Evolutionary conservation across 1,139 yeast species (phyloP).

Genomic region (Maudiozyma humilis): DNA sequence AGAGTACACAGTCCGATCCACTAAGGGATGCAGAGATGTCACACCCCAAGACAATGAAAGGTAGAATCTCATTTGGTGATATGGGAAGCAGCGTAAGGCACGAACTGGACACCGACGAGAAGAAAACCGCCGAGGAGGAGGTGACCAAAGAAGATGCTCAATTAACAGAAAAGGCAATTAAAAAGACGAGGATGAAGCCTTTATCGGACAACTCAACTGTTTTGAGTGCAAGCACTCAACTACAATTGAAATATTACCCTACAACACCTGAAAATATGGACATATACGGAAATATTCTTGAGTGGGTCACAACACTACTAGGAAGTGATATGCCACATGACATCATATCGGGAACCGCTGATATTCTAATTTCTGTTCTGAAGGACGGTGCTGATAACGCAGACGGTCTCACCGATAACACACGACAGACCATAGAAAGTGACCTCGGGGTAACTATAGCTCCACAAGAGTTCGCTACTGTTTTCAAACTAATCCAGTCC

Average conservation of each 20-base stretch:
- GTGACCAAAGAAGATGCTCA: slow-evolving; percentile 9
- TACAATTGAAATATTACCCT: slow-evolving; percentile 44
- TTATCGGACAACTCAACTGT: slow-evolving; percentile 21
- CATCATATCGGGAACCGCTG: slow-evolving; percentile 49
- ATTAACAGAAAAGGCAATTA: slow-evolving; percentile 8
- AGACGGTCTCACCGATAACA: slow-evolving; percentile 32
- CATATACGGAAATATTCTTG: slow-evolving; percentile 39
- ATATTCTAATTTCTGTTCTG: slow-evolving; percentile 52
- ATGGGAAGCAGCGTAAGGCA: slow-evolving; percentile 52
- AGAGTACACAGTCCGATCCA: slow-evolving; percentile 33
- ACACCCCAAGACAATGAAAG: slow-evolving; percentile 63
- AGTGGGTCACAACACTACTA: slow-evolving; percentile 42
- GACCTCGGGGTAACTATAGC: slow-evolving; percentile 42
- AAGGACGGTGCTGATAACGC: slow-evolving; percentile 36
- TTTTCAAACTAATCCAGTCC: slow-evolving; percentile 43
- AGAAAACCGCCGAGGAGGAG: slow-evolving; percentile 21
- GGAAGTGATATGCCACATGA: slow-evolving; percentile 54
- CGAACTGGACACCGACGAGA: slow-evolving; percentile 15
- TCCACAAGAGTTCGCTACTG: slow-evolving; percentile 44
- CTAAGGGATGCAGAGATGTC: slow-evolving; percentile 43
- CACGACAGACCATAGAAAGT: slow-evolving; percentile 37
- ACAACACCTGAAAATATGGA: slow-evolving; percentile 39
- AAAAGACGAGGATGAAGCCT: slow-evolving; percentile 7
- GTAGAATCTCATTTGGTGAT: slow-evolving; percentile 54
- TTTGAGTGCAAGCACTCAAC: slow-evolving; percentile 32